Evolutionary conservation across 1,284 basidiomycete genomes (phyloP).

Genomic region (Sparassis latifolia): DNA sequence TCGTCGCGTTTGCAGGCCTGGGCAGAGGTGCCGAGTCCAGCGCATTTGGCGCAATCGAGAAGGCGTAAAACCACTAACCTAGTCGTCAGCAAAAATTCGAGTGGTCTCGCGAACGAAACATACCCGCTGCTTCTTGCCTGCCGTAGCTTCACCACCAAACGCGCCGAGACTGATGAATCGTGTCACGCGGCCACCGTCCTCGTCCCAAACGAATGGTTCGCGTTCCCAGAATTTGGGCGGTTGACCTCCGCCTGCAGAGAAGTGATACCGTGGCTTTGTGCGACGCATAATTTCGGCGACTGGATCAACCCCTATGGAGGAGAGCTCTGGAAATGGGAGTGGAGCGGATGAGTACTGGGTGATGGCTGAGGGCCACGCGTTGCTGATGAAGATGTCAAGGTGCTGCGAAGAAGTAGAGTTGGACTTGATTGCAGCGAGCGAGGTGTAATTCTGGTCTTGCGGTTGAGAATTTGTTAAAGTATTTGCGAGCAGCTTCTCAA

Average conservation of each 20-base stretch:
- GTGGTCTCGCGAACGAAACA: conserved; percentile 18
- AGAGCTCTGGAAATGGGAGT: conserved; percentile 40
- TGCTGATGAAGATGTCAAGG: conserved; percentile 81
- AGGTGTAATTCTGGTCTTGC: conserved; percentile 42
- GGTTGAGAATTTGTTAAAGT: conserved; percentile 44
- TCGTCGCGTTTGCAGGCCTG: conserved; percentile 64
- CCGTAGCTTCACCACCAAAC: conserved; percentile 61
- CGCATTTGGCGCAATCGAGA: conserved; percentile 46
- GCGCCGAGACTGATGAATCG: conserved; percentile 82
- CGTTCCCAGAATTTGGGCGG: conserved; percentile 84
- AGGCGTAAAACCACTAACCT: conserved; percentile 72
- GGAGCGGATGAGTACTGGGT: conserved; percentile 55
- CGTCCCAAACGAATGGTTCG: conserved; percentile 83
- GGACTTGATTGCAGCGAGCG: conserved; percentile 64
- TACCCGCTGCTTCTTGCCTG: conserved; percentile 80
- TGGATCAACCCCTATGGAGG: conserved; percentile 43
- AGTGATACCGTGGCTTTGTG: conserved; percentile 74
- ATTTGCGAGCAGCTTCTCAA: conserved; percentile 68
- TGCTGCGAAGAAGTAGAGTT: conserved; percentile 52
- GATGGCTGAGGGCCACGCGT: conserved; percentile 71
- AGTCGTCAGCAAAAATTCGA: neutral
- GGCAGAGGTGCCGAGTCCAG: conserved; percentile 21
- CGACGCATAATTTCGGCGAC: conserved; percentile 62
- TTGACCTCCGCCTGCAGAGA: conserved; percentile 53
- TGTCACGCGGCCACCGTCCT: conserved; percentile 59